phyloP scores from a whole-genome alignment of 768 basidiomycete genomes.

The Lactifluus piperatus region DNA sequence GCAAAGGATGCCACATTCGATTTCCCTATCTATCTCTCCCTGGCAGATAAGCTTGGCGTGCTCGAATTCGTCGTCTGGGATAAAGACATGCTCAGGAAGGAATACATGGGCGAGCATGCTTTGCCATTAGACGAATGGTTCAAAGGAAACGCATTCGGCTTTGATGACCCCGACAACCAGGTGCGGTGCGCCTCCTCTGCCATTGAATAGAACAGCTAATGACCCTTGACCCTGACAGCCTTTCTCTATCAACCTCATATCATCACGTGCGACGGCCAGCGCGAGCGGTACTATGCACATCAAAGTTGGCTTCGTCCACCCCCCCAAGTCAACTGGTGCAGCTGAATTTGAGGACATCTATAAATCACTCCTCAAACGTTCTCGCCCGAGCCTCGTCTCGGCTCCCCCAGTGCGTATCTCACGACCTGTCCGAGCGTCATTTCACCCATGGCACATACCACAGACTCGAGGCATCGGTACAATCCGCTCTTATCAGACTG shows the following conservation, averaged over 20 bases:
- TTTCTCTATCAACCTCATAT: constrained; percentile 37
- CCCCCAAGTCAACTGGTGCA: constrained; percentile 35
- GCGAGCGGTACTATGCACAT: constrained; percentile 48
- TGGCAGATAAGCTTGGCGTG: constrained; percentile 61
- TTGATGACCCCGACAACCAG: constrained; percentile 57
- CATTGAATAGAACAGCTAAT: constrained; percentile 20
- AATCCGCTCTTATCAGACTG: constrained; percentile 49
- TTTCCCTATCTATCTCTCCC: constrained; percentile 73
- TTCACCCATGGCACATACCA: not conserved
- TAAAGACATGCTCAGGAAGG: constrained; percentile 82
- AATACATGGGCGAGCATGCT: constrained; percentile 86
- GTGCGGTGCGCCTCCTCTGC: constrained; percentile 43
- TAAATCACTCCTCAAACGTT: constrained; percentile 51
- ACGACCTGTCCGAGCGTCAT: not conserved
- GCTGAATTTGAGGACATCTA: constrained; percentile 55
- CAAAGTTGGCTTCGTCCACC: constrained; percentile 50
- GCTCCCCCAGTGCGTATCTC: constrained; percentile 53
- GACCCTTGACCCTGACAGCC: constrained; percentile 29
- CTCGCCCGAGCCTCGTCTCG: constrained; percentile 59
- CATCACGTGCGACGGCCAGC: constrained; percentile 37
- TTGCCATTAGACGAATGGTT: constrained; percentile 84
- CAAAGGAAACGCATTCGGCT: constrained; percentile 39
- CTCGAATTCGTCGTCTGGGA: constrained; percentile 91
- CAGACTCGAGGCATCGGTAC: constrained; percentile 87
- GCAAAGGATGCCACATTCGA: constrained; percentile 79